Percentiles rank a stretch among this genome's conserved stretches.
Evolutionary conservation across 2,329 filamentous ascomycete genomes (phyloP).

Genomic region (Clarireedia sp.): DNA sequence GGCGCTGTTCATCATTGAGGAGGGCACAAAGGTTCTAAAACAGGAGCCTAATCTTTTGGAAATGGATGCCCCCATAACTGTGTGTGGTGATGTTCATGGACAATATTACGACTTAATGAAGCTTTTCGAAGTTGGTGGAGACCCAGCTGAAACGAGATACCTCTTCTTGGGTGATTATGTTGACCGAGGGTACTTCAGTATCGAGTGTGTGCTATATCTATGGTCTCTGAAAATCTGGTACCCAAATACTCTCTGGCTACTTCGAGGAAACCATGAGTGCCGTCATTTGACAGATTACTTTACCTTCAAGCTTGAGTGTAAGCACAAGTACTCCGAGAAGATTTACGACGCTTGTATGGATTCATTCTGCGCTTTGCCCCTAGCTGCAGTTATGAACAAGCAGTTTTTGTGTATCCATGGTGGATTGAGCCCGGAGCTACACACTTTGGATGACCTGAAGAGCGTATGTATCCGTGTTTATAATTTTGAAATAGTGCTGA

Average conservation of each 20-base stretch:
- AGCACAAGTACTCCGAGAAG: conserved; percentile 96
- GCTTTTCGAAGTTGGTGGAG: conserved; percentile 94
- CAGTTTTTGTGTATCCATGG: conserved; percentile 98
- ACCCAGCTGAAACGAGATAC: conserved; percentile 92
- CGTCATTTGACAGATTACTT: conserved; percentile 99
- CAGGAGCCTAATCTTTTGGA: conserved; percentile 92
- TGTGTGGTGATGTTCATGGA: conserved; percentile 96
- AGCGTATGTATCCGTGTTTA: conserved; percentile 46
- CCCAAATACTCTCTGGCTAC: conserved; percentile 90
- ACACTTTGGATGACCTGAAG: conserved; percentile 91
- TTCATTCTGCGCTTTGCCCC: conserved; percentile 86
- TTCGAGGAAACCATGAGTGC: conserved; percentile 97
- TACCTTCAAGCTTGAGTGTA: conserved; percentile 99
- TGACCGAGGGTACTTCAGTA: conserved; percentile 96
- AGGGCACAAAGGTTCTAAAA: conserved; percentile 79
- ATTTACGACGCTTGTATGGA: conserved; percentile 98
- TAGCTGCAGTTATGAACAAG: conserved; percentile 99
- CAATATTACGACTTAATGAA: conserved; percentile 99
- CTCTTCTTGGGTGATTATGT: conserved; percentile 98
- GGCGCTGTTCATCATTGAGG: conserved; percentile 87
- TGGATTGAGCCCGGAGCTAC: conserved; percentile 88
- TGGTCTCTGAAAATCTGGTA: conserved; percentile 99
- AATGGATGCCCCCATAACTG: conserved; percentile 98
- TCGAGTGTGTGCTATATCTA: conserved; percentile 96
- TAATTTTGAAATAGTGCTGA: neutral